Base-by-base conservation (phyloP, 305 asterid genomes). In the Ruellia speciosa region DNA sequence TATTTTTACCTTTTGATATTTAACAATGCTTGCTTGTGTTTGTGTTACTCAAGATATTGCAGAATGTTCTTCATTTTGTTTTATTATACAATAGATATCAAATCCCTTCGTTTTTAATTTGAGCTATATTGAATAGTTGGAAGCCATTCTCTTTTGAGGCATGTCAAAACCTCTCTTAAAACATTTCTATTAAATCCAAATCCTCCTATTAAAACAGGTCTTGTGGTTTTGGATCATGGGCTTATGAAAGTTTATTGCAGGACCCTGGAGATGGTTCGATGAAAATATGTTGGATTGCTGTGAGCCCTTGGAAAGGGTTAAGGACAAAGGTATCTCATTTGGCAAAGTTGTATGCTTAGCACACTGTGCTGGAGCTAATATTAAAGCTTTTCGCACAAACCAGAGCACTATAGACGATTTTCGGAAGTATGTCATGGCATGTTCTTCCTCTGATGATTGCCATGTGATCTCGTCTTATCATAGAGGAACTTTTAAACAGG, bases 251-350 rank as follows among this genome's bases (percentile, higher is more conserved):
- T 33, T 64, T 47, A 46, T 61, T 48, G 31, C 80, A 92, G 99
- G 99, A 66, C 99, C 99, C 53, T 92, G 99, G 99, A 81, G 99
- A 79, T 92, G 97, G 97, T 92, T 92, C 61, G 96, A 92, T 51
- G 99, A 92, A 75, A 82, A 84, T 45, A 92, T 92, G 97, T 60
- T 92, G 79, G 97, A 92, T 71, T 92, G 99, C 63, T 92, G 99
- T 56, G 99, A 92, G 78, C 92, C 99, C 45, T 71, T 92, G 66
- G 99, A 92, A 67, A 84, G 82, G 75, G 86, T 92, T 43, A 88
- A 86, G 78, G 90, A 74, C 46, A 71, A 74, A 66, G 97, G 97
- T 50, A 86, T 92, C 67, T 71, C 99, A n/a, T 92, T 92, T 61
- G 97, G 97, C 66, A 88, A 86, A 68, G 99, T 92, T 52, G 87